A percentile compares a stretch with the other conserved stretches of the same genome.
phyloP scores from a whole-genome alignment of 1,284 basidiomycete genomes.

The Acaromyces ingoldii region DNA sequence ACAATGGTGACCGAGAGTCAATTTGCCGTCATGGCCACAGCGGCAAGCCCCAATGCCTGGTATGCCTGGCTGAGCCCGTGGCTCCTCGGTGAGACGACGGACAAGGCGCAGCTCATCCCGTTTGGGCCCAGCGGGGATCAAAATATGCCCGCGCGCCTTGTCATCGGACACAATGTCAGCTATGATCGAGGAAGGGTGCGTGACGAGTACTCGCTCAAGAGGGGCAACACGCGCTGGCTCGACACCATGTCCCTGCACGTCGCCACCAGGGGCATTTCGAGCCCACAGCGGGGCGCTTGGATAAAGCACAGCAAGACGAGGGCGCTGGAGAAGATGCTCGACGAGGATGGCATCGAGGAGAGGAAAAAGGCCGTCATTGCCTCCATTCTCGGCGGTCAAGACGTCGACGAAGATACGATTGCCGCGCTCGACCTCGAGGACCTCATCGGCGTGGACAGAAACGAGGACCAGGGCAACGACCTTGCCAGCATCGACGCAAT shows the following conservation, averaged over 20 bases:
- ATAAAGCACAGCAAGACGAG: slow-evolving; percentile 67
- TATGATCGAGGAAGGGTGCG: slow-evolving; percentile 80
- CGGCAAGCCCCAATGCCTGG: slow-evolving; percentile 77
- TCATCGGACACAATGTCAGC: slow-evolving; percentile 91
- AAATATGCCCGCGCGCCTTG: slow-evolving; percentile 58
- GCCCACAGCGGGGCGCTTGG: slow-evolving; percentile 90
- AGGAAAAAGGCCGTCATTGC: slow-evolving; percentile 18
- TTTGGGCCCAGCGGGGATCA: slow-evolving; percentile 53
- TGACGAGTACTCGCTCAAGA: slow-evolving; percentile 75
- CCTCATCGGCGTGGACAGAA: slow-evolving; percentile 4
- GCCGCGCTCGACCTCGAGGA: slow-evolving; percentile 19
- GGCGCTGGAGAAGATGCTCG: slow-evolving; percentile 33
- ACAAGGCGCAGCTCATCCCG: slow-evolving; percentile 71
- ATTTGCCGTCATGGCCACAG: slow-evolving; percentile 84
- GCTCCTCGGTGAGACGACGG: slow-evolving; percentile 66
- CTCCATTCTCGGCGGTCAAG: slow-evolving; percentile 14
- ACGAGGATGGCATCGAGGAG: slow-evolving; percentile 50
- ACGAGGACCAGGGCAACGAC: not conserved
- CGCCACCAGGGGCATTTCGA: slow-evolving; percentile 88
- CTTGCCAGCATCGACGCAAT: not conserved
- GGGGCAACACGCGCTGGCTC: slow-evolving; percentile 73
- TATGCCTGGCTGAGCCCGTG: slow-evolving; percentile 95
- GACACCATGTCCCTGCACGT: slow-evolving; percentile 96
- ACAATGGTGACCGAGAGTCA: slow-evolving; percentile 77
- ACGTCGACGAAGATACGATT: slow-evolving; percentile 7